These are phyloP conservation scores for Marasmius tenuissimus DNA, from an alignment of 1,284 basidiomycete species.

Conservation along the genomic window DNA sequence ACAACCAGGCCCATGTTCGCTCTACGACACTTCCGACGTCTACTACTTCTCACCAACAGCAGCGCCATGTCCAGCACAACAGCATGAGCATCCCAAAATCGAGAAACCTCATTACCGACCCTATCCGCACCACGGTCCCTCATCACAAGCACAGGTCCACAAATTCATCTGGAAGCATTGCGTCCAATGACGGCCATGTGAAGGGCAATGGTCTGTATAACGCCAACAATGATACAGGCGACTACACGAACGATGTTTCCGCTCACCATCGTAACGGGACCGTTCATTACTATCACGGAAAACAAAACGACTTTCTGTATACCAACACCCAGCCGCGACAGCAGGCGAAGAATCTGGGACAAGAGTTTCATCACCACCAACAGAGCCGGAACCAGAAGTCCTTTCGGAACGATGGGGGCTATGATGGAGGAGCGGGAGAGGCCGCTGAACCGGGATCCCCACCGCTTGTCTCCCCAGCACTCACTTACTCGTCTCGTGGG, in stretches of 20 bases:
- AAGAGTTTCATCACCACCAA: slow-evolving; percentile 1
- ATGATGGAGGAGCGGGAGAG: slow-evolving; percentile 13
- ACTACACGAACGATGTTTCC: slow-evolving; percentile 4
- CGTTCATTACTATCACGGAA: slow-evolving; percentile 4
- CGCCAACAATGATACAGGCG: slow-evolving; percentile 7
- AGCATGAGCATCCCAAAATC: slow-evolving; percentile 38
- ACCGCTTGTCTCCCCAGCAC: slow-evolving; percentile 52
- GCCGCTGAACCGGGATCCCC: slow-evolving; percentile 35
- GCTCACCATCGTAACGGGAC: slow-evolving; percentile 1
- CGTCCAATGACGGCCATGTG: slow-evolving; percentile 8
- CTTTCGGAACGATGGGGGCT: slow-evolving; percentile 13
- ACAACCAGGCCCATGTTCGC: slow-evolving; percentile 38
- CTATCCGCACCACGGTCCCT: slow-evolving; percentile 14
- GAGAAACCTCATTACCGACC: slow-evolving; percentile 14
- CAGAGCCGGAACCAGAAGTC: not conserved
- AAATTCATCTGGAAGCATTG: slow-evolving; percentile 16
- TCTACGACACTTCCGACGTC: slow-evolving; percentile 26
- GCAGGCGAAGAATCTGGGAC: not conserved
- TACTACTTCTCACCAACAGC: slow-evolving; percentile 27
- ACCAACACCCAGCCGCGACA: not conserved
- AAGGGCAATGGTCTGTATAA: slow-evolving; percentile 6
- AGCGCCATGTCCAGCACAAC: slow-evolving; percentile 40
- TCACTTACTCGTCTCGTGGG: slow-evolving; percentile 57
- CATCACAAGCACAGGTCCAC: slow-evolving; percentile 15
- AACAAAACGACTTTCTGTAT: not conserved